Percentiles rank a stretch among this genome's conserved stretches.
Evolutionary conservation across 345 rosid genomes (phyloP).

Genomic region (Citrus glauca): DNA sequence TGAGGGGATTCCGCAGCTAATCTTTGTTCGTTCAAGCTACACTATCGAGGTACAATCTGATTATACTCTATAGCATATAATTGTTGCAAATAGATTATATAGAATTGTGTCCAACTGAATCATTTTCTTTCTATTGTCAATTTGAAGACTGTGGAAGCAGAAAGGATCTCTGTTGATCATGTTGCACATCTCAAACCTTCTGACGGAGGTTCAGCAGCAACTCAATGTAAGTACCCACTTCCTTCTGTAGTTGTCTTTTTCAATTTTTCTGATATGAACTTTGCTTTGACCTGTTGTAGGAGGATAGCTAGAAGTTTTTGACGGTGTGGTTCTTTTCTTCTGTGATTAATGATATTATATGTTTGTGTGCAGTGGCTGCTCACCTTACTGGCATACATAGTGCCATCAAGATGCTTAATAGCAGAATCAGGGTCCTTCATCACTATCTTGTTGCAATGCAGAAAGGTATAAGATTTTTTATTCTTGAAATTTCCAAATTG

Average conservation of each 20-base stretch:
- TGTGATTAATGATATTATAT: background rate
- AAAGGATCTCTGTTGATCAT: constrained; percentile 94
- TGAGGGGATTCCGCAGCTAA: constrained; percentile 93
- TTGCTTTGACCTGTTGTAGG: background rate
- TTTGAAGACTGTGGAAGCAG: constrained; percentile 88
- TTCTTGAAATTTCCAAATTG: background rate
- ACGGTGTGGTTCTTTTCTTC: background rate
- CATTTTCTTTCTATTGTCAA: background rate
- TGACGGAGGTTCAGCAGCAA: constrained; percentile 97
- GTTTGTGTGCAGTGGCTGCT: constrained; percentile 79
- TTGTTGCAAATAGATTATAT: background rate
- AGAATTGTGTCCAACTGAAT: background rate
- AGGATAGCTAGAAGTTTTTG: no score
- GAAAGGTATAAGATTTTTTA: constrained; percentile 48
- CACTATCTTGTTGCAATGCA: constrained; percentile 89
- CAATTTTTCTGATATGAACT: background rate
- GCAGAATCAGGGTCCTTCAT: constrained; percentile 89
- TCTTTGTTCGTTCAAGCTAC: constrained; percentile 85
- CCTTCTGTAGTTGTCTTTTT: background rate
- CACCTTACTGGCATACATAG: constrained; percentile 96
- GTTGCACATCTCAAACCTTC: constrained; percentile 99
- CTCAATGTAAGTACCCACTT: constrained; percentile 55
- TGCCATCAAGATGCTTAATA: constrained; percentile 97
- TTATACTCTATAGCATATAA: background rate
- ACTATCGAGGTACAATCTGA: constrained; percentile 69